A percentile compares a stretch with the other conserved stretches of the same genome.
These are phyloP conservation scores for Arxiozyma telluris DNA, from an alignment of 1,139 yeast genomes.

Conservation along the genomic window DNA sequence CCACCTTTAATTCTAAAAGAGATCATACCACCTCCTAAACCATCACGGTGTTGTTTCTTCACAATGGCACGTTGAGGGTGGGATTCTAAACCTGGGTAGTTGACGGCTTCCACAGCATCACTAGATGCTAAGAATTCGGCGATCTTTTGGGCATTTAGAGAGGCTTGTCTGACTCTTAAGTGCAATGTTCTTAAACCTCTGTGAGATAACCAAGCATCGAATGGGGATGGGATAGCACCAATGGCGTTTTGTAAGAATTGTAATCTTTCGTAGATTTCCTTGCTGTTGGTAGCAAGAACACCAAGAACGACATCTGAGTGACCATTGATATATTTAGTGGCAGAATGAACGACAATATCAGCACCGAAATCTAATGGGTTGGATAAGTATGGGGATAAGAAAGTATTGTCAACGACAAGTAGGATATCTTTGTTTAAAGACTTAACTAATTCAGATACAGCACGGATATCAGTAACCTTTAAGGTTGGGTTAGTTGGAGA, in stretches of 20 bases:
- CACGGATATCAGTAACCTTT: slow-evolving; percentile 60
- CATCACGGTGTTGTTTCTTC: slow-evolving; percentile 68
- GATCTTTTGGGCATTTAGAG: slow-evolving; percentile 56
- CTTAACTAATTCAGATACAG: slow-evolving; percentile 49
- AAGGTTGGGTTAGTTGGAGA: slow-evolving; percentile 86
- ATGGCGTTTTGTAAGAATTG: slow-evolving; percentile 80
- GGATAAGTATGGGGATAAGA: slow-evolving; percentile 85
- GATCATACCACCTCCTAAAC: slow-evolving; percentile 87
- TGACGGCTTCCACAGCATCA: slow-evolving; percentile 51
- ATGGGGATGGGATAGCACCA: slow-evolving; percentile 85
- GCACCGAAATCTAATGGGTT: slow-evolving; percentile 81
- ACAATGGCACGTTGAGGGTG: slow-evolving; percentile 60
- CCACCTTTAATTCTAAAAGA: slow-evolving; percentile 83
- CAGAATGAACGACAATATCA: slow-evolving; percentile 80
- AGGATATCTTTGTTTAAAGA: slow-evolving; percentile 39
- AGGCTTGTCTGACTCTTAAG: slow-evolving; percentile 65
- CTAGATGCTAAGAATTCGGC: slow-evolving; percentile 56
- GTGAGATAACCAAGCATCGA: slow-evolving; percentile 89
- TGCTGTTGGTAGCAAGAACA: slow-evolving; percentile 62
- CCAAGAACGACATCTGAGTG: slow-evolving; percentile 92
- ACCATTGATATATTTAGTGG: slow-evolving; percentile 85
- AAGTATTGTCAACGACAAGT: slow-evolving; percentile 86
- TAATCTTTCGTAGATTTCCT: slow-evolving; percentile 51
- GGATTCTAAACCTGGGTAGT: slow-evolving; percentile 72
- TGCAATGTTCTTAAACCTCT: slow-evolving; percentile 86